Evolutionary conservation across 176 grass and related monocot species (phyloP), one percentile per base, ranked within the genome.

Genomic region (Pharus latifolius): DNA sequence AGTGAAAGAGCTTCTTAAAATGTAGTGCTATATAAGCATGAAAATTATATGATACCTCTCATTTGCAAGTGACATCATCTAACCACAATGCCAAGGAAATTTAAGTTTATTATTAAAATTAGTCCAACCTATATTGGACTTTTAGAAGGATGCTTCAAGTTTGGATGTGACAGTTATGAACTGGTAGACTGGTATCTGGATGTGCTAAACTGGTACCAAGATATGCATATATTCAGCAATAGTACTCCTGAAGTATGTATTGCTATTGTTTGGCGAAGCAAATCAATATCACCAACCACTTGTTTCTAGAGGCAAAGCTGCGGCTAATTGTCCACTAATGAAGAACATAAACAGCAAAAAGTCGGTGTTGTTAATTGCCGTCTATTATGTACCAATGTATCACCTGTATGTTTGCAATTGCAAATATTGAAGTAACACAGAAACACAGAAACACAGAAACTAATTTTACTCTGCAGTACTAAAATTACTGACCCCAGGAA

Each of bases 401-500:
- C 35, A 38, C 8, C 4, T 38, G n/a, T n/a, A n/a, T n/a, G n/a
- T n/a, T n/a, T n/a, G n/a, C n/a, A n/a, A n/a, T n/a, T n/a, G n/a
- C n/a, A n/a, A n/a, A 38, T 5, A 5, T 38, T 38, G 35, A 38
- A 38, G 35, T 4, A 38, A 38, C 4, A 7, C 49, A 20, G 49
- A n/a, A n/a, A n/a, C 49, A 53, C 17, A 35, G 26, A 66, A 12
- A 64, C 10, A 29, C 38, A 26, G 18, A 58, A 65, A 19, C 1
- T 19, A 33, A n/a, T 60, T 34, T 45, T 31, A 30, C 11, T 60
- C 19, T n/a, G 12, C n/a, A 38, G 3, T 30, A 75, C 5, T 63
- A 26, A 67, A 50, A 44, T 33, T 45, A 91, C 85, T 82, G 12
- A 86, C 84, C 29, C 65, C 80, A 72, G 85, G 85, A 75, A 96